phyloP scores from a whole-genome alignment of 257 asterid species.

The Gentiana straminea region DNA sequence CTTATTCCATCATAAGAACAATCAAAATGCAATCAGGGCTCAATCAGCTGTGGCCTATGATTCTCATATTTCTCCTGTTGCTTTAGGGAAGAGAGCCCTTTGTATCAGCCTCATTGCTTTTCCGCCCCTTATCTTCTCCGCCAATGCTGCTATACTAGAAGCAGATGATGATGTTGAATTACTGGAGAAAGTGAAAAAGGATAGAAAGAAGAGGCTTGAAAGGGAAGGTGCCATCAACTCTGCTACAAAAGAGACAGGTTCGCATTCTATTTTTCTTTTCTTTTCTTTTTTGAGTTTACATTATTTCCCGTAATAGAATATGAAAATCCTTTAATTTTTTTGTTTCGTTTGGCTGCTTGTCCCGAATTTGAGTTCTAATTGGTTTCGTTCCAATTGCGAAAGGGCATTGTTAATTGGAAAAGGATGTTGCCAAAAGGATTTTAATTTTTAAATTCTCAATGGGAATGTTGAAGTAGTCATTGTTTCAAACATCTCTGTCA shows the following conservation, averaged over 20 bases:
- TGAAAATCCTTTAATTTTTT: not conserved
- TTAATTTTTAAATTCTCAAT: too few species aligned
- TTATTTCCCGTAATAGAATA: not conserved
- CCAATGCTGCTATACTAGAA: slow-evolving; percentile 79
- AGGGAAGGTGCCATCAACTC: slow-evolving; percentile 49
- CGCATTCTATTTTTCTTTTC: too few species aligned
- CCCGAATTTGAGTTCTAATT: not conserved
- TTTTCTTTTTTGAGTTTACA: not conserved
- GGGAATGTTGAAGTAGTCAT: too few species aligned
- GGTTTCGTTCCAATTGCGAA: not conserved
- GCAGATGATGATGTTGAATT: slow-evolving; percentile 83
- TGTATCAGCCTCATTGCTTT: slow-evolving; percentile 26
- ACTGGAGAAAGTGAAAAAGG: slow-evolving; percentile 77
- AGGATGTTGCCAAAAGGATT: too few species aligned
- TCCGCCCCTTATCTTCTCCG: slow-evolving; percentile 32
- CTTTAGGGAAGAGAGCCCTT: slow-evolving; percentile 38
- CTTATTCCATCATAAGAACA: slow-evolving; percentile 3
- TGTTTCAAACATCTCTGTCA: too few species aligned
- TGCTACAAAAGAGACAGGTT: slow-evolving; percentile 65
- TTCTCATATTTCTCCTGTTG: slow-evolving; percentile 9
- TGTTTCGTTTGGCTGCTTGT: not conserved
- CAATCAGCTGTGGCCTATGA: slow-evolving; percentile 33
- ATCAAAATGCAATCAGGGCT: slow-evolving; percentile 10
- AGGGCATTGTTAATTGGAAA: not conserved
- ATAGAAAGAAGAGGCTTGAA: slow-evolving; percentile 86